Percentiles rank a stretch among this genome's conserved stretches.
Evolutionary conservation across 768 basidiomycete species (phyloP).

Genomic region (Mrakia blollopis): DNA sequence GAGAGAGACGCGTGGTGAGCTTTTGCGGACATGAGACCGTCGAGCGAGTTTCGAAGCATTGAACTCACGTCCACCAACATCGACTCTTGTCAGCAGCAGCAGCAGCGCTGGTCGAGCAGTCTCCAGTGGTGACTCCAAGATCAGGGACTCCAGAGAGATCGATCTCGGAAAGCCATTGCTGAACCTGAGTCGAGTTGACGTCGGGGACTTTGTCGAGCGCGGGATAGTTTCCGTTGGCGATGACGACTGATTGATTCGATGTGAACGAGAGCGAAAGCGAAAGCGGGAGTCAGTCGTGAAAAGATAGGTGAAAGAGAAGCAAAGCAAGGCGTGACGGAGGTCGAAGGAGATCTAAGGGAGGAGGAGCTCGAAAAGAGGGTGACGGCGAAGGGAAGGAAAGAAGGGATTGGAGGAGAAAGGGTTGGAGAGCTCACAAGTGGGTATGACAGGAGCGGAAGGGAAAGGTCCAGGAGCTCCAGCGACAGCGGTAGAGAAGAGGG

Average conservation of each 20-base stretch:
- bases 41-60: neutral
- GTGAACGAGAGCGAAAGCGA: neutral
- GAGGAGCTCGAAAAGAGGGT: neutral
- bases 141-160: slow-evolving; percentile 35
- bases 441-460: slow-evolving; percentile 11
- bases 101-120: slow-evolving; percentile 8
- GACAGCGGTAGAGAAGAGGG: slow-evolving; percentile 13
- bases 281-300: neutral
- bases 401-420: neutral
- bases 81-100: slow-evolving; percentile 20
- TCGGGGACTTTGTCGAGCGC: slow-evolving; percentile 40
- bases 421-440: neutral
- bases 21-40: neutral
- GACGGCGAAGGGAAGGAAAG: neutral
- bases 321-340: neutral
- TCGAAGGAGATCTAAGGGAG: neutral
- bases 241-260: neutral
- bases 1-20: neutral
- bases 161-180: slow-evolving; percentile 33
- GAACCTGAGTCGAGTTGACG: slow-evolving; percentile 40
- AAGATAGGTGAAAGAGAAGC: neutral
- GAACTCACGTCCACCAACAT: slow-evolving; percentile 68
- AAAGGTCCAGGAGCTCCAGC: slow-evolving; percentile 17
- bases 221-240: slow-evolving; percentile 37
- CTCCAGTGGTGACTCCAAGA: slow-evolving; percentile 26